Percentiles rank a stretch among this genome's conserved stretches.
phyloP scores from a whole-genome alignment of 2,329 filamentous ascomycete species.

The Pseudopithomyces chartarum region DNA sequence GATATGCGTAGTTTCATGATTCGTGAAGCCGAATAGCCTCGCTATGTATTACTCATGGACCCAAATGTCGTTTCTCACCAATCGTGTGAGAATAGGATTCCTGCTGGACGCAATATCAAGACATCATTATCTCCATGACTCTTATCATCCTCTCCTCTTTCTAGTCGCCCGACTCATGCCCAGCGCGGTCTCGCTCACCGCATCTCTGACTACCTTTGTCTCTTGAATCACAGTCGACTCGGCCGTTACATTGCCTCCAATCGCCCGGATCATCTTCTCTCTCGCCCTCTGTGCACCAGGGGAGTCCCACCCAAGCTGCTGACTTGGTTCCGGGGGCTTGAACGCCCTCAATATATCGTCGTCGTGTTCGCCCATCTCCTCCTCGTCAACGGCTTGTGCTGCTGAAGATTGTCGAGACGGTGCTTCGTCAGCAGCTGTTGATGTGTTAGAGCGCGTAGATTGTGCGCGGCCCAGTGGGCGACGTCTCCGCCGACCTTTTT shows the following conservation, averaged over 20 bases:
- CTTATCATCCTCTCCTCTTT: constrained; percentile 30
- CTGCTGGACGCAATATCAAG: too few relatives aligned
- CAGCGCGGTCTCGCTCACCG: constrained; percentile 23
- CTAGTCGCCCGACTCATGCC: constrained; percentile 26
- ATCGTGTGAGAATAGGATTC: background rate
- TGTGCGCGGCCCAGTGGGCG: constrained; percentile 39
- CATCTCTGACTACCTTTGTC: constrained; percentile 43
- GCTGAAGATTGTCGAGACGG: constrained; percentile 22
- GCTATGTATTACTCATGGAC: constrained; percentile 1
- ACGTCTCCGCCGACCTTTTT: constrained; percentile 25
- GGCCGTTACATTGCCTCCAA: constrained; percentile 42
- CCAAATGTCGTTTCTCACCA: background rate
- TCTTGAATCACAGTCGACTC: constrained; percentile 29
- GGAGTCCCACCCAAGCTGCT: constrained; percentile 46
- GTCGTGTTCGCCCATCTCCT: constrained; percentile 24
- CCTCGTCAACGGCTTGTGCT: constrained; percentile 18
- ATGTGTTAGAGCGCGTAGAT: constrained; percentile 35
- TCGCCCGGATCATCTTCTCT: constrained; percentile 41
- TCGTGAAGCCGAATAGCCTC: background rate
- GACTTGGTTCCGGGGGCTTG: constrained; percentile 41
- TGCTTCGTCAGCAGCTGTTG: constrained; percentile 25
- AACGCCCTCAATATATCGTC: constrained; percentile 14
- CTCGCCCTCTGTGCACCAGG: constrained; percentile 40
- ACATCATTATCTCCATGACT: background rate
- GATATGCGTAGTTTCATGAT: background rate